phyloP scores from a whole-genome alignment of 208 protist genomes.

The Trypanosoma conorhini region DNA sequence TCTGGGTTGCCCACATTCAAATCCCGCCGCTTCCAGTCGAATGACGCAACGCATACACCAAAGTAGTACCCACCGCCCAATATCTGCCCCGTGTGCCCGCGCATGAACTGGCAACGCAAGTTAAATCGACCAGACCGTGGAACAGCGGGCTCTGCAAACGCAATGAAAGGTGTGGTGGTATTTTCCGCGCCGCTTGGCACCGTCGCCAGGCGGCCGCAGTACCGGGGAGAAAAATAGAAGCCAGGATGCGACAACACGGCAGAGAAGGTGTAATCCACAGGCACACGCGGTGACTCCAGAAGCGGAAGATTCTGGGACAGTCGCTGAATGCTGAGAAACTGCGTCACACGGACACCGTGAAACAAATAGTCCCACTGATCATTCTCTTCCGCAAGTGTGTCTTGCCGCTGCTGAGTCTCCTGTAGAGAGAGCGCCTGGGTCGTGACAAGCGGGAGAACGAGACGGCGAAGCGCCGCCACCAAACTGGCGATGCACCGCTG shows the following conservation, averaged over 20 bases:
- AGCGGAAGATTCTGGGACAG: slow-evolving; percentile 36
- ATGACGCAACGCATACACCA: slow-evolving; percentile 65
- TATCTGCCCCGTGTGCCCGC: slow-evolving; percentile 83
- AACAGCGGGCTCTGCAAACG: slow-evolving; percentile 82
- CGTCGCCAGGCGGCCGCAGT: slow-evolving; percentile 76
- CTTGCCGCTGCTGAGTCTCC: slow-evolving; percentile 59
- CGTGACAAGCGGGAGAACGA: slow-evolving; percentile 71
- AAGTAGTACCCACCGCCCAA: slow-evolving; percentile 93
- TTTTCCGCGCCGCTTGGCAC: slow-evolving; percentile 64
- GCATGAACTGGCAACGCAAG: slow-evolving; percentile 83
- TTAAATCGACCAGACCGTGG: slow-evolving; percentile 52
- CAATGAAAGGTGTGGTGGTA: slow-evolving; percentile 81
- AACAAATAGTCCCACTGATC: slow-evolving; percentile 85
- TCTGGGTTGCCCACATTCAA: slow-evolving; percentile 61
- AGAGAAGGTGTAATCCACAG: slow-evolving; percentile 74
- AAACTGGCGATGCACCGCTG: slow-evolving; percentile 67
- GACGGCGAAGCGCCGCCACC: slow-evolving; percentile 51
- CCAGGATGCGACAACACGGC: slow-evolving; percentile 68
- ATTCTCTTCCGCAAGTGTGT: slow-evolving; percentile 72
- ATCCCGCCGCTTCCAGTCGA: slow-evolving; percentile 76
- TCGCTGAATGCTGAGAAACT: slow-evolving; percentile 55
- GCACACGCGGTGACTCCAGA: slow-evolving; percentile 40
- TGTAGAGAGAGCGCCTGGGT: slow-evolving; percentile 62
- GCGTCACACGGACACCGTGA: slow-evolving; percentile 61
- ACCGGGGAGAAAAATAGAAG: slow-evolving; percentile 66